Evolutionary conservation across 1,139 yeast genomes (phyloP).

Genomic region (Suhomyces chickasaworum): DNA sequence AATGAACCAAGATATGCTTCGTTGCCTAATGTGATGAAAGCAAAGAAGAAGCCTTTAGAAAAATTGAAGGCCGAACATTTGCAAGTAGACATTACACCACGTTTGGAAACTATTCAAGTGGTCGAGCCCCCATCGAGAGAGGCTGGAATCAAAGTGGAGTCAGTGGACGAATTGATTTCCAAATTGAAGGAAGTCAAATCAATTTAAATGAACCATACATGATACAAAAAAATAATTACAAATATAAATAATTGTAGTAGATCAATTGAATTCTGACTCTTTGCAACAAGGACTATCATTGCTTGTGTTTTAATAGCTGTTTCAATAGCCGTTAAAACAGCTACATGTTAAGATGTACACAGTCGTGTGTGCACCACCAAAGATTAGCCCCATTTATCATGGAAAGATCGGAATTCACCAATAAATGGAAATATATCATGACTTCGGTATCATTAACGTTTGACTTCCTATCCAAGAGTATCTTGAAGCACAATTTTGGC

Average conservation of each 20-base stretch:
- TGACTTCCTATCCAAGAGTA: constrained; percentile 23
- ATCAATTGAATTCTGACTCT: too few species aligned
- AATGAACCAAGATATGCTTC: constrained; percentile 95
- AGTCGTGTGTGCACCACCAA: background rate
- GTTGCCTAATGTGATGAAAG: constrained; percentile 95
- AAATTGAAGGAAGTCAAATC: constrained; percentile 76
- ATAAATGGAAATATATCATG: constrained; percentile 10
- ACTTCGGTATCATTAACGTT: constrained; percentile 22
- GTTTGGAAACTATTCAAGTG: constrained; percentile 71
- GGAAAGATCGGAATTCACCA: background rate
- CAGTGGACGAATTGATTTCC: constrained; percentile 78
- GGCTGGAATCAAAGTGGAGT: constrained; percentile 77
- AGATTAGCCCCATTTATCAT: background rate
- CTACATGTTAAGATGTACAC: background rate
- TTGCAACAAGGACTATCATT: too few species aligned
- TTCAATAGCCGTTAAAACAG: too few species aligned
- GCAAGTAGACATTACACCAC: constrained; percentile 62
- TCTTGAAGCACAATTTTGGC: constrained; percentile 22
- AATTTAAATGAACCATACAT: constrained; percentile 28
- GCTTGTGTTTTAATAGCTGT: too few species aligned
- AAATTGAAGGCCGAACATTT: constrained; percentile 70
- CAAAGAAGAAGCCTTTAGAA: constrained; percentile 91
- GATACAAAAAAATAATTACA: background rate
- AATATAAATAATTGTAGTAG: too few species aligned
- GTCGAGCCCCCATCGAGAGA: constrained; percentile 83